Evolutionary conservation across 306 rosid species (phyloP), one percentile per base, ranked within the genome.

Genomic region (Calophaca sinica): DNA sequence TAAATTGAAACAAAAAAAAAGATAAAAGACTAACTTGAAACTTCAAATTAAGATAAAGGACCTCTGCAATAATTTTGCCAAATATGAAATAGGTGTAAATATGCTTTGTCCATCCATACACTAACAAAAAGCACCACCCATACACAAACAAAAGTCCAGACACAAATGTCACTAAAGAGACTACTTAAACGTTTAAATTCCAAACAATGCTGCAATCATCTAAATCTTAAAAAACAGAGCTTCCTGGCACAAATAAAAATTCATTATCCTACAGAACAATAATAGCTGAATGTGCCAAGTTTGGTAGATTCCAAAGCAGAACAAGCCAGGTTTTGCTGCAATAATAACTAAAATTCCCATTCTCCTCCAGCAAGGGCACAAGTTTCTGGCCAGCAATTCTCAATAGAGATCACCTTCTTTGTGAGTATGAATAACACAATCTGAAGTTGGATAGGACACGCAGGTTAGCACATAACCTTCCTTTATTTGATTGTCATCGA

Each of bases 401-500:
- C 86, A 92, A 68, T 83, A 85, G 50, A 89, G 91, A 0, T 89
- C 97, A 13, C 39, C 49, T 84, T 92, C 97, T 84, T 89, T 88
- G 89, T 89, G 97, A n/a, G 97, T 88, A 51, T 85, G 86, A 84
- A 92, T 92, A 67, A 89, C 90, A 82, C 81, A 74, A 45, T 89
- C 97, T 3, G 91, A 39, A 45, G 96, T 85, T 38, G 97, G 96
- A 66, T 85, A 84, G 38, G 94, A 82, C 65, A 88, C 85, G 44
- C 97, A 91, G 45, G 94, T 91, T 7, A 89, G 80, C 54, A 91
- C 2, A 69, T 74, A 91, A 0, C 97, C 90, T 6, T 74, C 75
- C 61, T 81, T 64, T 83, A 82, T 58, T 77, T 91, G 94, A 65
- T 66, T 79, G 10, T 87, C 96, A 1, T 88, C 94, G 0, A 91